Percentiles rank a stretch among this genome's conserved stretches.
Evolutionary conservation across 2,329 filamentous ascomycete genomes (phyloP).

Genomic region (Pseudogymnoascus sp.): DNA sequence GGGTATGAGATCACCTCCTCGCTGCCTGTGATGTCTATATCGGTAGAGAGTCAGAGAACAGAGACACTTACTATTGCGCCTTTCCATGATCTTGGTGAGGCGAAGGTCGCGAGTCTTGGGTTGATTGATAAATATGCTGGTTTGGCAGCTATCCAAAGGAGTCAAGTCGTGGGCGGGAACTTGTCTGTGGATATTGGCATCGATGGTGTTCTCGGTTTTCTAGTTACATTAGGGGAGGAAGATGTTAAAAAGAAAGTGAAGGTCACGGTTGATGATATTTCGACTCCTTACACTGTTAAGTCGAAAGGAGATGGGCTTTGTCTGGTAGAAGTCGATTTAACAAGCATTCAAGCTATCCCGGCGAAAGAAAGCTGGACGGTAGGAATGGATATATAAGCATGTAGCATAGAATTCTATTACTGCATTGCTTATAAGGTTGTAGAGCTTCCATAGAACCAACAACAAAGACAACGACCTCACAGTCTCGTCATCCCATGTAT

Average conservation of each 20-base stretch:
- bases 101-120: constrained; percentile 9
- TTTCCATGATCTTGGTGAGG: neutral
- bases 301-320: neutral
- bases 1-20: neutral
- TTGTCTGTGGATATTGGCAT: neutral
- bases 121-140: constrained; percentile 13
- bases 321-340: neutral
- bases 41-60: neutral
- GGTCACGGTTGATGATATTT: neutral
- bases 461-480: too few species aligned
- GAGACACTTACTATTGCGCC: constrained; percentile 10
- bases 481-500: too few species aligned
- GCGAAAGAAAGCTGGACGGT: neutral
- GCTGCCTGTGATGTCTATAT: neutral
- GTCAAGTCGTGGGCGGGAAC: neutral
- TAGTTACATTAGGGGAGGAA: neutral
- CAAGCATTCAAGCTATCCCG: neutral
- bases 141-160: constrained; percentile 8
- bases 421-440: too few species aligned
- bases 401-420: neutral
- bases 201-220: neutral
- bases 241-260: neutral
- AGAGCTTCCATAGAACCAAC: too few species aligned
- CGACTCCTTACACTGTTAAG: neutral
- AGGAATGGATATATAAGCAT: neutral